Base-by-base conservation (phyloP, 768 basidiomycete genomes). In the Rhodosporidiobolus odoratus region DNA sequence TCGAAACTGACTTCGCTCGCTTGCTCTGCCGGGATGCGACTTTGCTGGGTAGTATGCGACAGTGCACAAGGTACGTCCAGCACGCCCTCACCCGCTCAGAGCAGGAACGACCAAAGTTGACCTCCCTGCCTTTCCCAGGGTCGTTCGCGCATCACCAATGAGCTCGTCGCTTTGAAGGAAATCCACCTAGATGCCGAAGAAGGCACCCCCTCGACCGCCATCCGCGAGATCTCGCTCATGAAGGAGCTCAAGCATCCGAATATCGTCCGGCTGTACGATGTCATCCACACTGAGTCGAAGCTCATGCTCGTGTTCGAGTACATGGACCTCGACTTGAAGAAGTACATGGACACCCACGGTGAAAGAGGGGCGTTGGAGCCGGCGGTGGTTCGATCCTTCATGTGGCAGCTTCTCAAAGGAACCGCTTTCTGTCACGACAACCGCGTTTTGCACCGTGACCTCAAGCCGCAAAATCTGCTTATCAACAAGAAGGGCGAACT, bases 181-280 rank as follows among this genome's bases (percentile, higher is more conserved):
- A 99, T 99, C 74, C 94, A 98, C 78, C 89, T 99, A 69, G 96
- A 99, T 83, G 91, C 96, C 8, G 96, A 99, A 81, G 96, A 99
- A 82, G 96, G 96, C 41, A 99, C 96, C 0, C 96, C 96, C 40
- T 93, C 91, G 56, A 99, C 96, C 21, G 96, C 96, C 64, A 99
- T 99, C 79, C 89, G 96, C 57, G 96, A 99, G 84, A 98, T 99
- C 77, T 94, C 91, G 50, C 85, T 98, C 75, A 97, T 98, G 94
- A 98, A 99, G 80, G 96, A 99, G 79, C 88, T 99, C 77, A 96
- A 96, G 80, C 96, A 99, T 77, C 88, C 91, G 83, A 99, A 99
- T 82, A 95, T 99, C 78, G 92, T 99, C 78, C 88, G 96, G 77
- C 86, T 99, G 27, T 89, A 98, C 83, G 96, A 98, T 80, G 96